Base-by-base conservation (phyloP, 495 filamentous ascomycete species). In the Penicillium canariense region DNA sequence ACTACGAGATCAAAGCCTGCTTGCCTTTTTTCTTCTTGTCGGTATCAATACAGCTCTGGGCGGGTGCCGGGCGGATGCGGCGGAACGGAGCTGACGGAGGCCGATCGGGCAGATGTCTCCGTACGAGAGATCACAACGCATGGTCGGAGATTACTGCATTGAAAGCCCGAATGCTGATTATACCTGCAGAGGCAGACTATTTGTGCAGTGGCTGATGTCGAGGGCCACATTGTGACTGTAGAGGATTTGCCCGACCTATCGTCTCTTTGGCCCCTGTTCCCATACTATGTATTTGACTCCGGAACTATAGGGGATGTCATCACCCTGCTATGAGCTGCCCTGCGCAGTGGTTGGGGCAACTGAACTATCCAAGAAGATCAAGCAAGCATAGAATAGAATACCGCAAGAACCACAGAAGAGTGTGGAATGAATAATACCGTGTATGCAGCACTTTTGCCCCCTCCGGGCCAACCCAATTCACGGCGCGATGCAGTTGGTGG, bases 31-130 rank as follows among this genome's bases (percentile, higher is more conserved):
- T 44, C 36, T 30, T 45, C 45, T 35, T 36, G 25, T 28, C 28
- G 17, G 43, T 50, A 32, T 25, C 34, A 65, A 54, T n/a, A 52
- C 50, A 47, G n/a, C 45, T 45, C 15, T 32, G 8, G 14, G 36
- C 20, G 32, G 36, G 45, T 61, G 61, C 56, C 59, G 58, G 55
- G 63, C 71, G 68, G 68, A 69, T 60, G 65, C 61, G 38, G 54
- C 69, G 71, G 71, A 69, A 65, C 69, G 62, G 66, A 62, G 53
- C 42, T 51, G 40, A 59, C 59, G 56, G 62, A 64, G 59, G 52
- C 69, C 68, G 70, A 68, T 44, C 52, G 36, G 58, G 49, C 55
- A 52, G 50, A 60, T 56, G 59, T n/a, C n/a, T n/a, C n/a, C n/a
- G n/a, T 54, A 62, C 39, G 50, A 53, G 52, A 55, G 52, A 56